Percentiles rank a stretch among this genome's conserved stretches.
Evolutionary conservation across 495 filamentous ascomycete genomes (phyloP).

Genomic region (Aspergillus sclerotiicarbonarius): DNA sequence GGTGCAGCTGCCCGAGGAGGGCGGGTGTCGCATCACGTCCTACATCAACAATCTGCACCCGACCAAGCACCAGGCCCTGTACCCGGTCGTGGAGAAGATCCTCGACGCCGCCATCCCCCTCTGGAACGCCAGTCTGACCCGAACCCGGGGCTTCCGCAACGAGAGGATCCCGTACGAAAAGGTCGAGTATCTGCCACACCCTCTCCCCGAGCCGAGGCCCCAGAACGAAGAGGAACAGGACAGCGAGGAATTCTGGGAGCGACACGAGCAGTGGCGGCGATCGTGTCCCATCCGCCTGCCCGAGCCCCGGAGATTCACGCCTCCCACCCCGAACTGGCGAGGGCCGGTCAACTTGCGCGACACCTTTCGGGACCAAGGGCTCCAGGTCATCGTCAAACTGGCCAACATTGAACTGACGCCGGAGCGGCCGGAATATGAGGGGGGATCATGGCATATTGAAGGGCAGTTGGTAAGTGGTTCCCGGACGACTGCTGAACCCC

Average conservation of each 20-base stretch:
- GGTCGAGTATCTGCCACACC: constrained; percentile 17
- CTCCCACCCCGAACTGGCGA: neutral
- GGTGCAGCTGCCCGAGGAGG: constrained; percentile 38
- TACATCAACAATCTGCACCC: constrained; percentile 67
- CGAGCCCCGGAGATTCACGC: constrained; percentile 33
- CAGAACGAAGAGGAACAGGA: constrained; percentile 14
- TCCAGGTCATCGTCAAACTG: constrained; percentile 64
- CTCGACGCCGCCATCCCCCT: constrained; percentile 48
- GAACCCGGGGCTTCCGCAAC: constrained; percentile 6
- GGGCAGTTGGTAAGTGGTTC: constrained; percentile 40
- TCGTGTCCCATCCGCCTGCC: constrained; percentile 26
- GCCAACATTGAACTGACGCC: constrained; percentile 59
- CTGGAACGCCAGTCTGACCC: constrained; percentile 46
- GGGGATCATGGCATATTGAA: constrained; percentile 53
- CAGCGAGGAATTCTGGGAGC: constrained; percentile 14
- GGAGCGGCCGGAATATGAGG: constrained; percentile 47
- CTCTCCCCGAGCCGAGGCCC: constrained; percentile 13
- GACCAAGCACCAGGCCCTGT: constrained; percentile 41
- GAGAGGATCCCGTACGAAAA: constrained; percentile 19
- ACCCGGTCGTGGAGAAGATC: constrained; percentile 49
- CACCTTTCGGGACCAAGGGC: constrained; percentile 13
- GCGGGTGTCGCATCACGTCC: constrained; percentile 29
- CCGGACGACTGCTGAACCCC: neutral
- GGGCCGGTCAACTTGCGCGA: constrained; percentile 23
- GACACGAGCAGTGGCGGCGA: constrained; percentile 10